Evolutionary conservation across 768 basidiomycete species (phyloP).

Genomic region (Suillus luteus): DNA sequence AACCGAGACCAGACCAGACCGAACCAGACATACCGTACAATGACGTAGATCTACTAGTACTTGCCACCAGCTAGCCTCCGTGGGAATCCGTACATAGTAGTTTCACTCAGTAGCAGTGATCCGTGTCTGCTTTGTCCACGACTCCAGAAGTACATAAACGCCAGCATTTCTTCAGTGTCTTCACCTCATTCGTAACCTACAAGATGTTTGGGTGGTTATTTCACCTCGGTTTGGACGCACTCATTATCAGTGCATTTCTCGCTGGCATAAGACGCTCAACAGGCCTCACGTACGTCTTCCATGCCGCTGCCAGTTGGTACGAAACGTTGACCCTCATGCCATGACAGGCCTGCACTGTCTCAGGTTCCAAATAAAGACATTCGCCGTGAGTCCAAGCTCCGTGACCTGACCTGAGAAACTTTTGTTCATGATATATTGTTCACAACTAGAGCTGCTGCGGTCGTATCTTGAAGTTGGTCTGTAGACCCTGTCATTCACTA

Average conservation of each 20-base stretch:
- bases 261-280: constrained; percentile 86
- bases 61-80: too few species aligned
- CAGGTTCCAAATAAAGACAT: constrained; percentile 88
- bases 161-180: not conserved
- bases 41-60: too few species aligned
- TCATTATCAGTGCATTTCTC: constrained; percentile 77
- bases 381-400: constrained; percentile 59
- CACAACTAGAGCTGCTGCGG: constrained; percentile 59
- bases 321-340: constrained; percentile 4
- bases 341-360: constrained; percentile 64
- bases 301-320: not conserved
- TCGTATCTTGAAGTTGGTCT: constrained; percentile 81
- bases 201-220: constrained; percentile 42
- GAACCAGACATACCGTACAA: too few species aligned
- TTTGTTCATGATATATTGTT: constrained; percentile 6
- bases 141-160: not conserved
- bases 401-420: not conserved
- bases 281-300: constrained; percentile 71
- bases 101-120: not conserved
- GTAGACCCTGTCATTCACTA: constrained; percentile 23
- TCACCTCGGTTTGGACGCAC: constrained; percentile 74
- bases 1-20: too few species aligned
- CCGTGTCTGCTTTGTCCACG: not conserved
- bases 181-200: not conserved
- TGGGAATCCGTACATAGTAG: too few species aligned